These are phyloP conservation scores for Chalciporus sp. DNA, from an alignment of 1,284 basidiomycete species.

Conservation along the genomic window DNA sequence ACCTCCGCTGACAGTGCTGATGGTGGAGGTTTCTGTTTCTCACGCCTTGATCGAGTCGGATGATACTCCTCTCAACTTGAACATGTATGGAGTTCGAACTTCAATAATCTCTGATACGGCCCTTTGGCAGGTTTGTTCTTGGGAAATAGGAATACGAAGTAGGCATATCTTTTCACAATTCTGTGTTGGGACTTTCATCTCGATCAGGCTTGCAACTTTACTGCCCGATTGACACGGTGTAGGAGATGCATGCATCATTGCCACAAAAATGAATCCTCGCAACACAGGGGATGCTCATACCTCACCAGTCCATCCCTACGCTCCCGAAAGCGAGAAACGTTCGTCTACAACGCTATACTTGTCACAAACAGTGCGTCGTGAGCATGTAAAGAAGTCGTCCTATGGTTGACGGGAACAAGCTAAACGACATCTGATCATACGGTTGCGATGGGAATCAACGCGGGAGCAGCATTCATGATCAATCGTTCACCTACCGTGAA, in stretches of 20 bases:
- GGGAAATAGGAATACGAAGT: no score
- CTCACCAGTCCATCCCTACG: neutral
- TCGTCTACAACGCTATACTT: no score
- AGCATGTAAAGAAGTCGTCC: constrained; percentile 13
- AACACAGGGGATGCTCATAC: neutral
- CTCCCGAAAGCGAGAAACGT: neutral
- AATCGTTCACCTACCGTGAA: neutral
- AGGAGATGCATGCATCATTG: neutral
- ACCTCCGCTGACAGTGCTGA: no score
- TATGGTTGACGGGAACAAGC: neutral
- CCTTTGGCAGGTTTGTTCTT: no score
- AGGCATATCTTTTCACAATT: neutral
- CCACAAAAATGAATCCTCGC: neutral
- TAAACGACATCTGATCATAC: neutral
- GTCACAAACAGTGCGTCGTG: neutral
- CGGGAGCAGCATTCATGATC: constrained; percentile 2
- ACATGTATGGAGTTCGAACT: no score
- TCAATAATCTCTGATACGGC: no score
- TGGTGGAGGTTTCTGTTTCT: no score
- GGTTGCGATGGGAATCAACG: neutral
- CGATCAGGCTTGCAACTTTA: neutral
- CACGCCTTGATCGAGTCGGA: no score
- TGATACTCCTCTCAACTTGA: no score
- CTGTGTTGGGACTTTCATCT: neutral
- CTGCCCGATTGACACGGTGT: neutral